A percentile compares a stretch with the other conserved stretches of the same genome.
Evolutionary conservation across 495 filamentous ascomycete genomes (phyloP).

Genomic region (Tetracladium setigerum): DNA sequence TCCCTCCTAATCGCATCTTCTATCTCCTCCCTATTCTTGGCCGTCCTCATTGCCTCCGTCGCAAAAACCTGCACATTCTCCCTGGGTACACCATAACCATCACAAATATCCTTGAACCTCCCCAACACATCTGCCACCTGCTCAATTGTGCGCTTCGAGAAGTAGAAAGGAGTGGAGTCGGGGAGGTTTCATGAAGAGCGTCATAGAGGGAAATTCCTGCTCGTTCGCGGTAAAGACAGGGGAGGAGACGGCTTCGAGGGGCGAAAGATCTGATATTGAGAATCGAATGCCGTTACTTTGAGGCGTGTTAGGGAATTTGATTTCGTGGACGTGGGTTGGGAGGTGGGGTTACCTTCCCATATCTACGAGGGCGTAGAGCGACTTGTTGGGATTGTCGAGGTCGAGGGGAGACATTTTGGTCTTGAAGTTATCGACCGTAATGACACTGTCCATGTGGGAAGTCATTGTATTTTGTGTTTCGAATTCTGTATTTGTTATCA

Average conservation of each 20-base stretch:
- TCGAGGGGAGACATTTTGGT: conserved; percentile 40
- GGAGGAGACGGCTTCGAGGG: conserved; percentile 64
- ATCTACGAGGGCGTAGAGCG: conserved; percentile 56
- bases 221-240: conserved; percentile 69
- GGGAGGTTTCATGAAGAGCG: conserved; percentile 45
- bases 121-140: conserved; percentile 55
- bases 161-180: conserved; percentile 39
- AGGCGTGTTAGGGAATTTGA: conserved; percentile 3
- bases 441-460: conserved; percentile 25
- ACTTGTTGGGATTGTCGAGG: conserved; percentile 26
- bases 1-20: conserved; percentile 48
- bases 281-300: conserved; percentile 90
- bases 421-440: conserved; percentile 43
- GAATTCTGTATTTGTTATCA: too few relatives aligned
- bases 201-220: conserved; percentile 85
- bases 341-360: conserved; percentile 57
- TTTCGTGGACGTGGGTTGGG: background rate
- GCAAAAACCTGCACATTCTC: conserved; percentile 66
- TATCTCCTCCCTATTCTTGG: conserved; percentile 65
- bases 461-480: conserved; percentile 6
- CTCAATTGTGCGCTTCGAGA: conserved; percentile 54
- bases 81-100: conserved; percentile 52
- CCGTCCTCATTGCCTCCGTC: conserved; percentile 82
- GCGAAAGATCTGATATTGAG: conserved; percentile 73
- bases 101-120: conserved; percentile 68